These are phyloP conservation scores for Anisodus acutangulus DNA, from an alignment of 257 asterid genomes.

Conservation along the genomic window DNA sequence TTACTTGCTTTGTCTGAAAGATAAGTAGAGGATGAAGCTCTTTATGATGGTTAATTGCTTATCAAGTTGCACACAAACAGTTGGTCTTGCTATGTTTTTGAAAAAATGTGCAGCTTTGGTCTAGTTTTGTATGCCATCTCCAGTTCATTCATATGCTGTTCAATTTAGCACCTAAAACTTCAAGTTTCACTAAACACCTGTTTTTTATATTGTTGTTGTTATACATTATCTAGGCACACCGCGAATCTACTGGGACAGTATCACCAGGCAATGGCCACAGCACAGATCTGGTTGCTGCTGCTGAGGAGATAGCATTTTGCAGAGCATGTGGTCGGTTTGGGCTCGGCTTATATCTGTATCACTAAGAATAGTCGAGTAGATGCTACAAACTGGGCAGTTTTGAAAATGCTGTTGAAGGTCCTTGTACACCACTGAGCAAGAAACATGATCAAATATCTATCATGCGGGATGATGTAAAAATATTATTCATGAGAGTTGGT, in stretches of 20 bases:
- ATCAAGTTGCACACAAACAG: too few relatives aligned
- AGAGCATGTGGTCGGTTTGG: conserved; percentile 94
- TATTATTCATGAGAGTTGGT: conserved; percentile 19
- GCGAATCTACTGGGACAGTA: conserved; percentile 92
- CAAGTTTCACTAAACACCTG: neutral
- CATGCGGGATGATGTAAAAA: conserved; percentile 7
- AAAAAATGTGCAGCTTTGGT: neutral
- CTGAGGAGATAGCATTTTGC: conserved; percentile 96
- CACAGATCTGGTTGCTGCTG: conserved; percentile 80
- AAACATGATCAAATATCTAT: neutral
- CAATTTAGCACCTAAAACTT: neutral
- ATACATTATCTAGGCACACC: conserved; percentile 67
- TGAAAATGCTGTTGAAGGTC: conserved; percentile 25
- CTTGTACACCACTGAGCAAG: conserved; percentile 21
- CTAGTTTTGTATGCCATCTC: neutral
- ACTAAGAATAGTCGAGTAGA: conserved; percentile 50
- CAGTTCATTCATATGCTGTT: neutral
- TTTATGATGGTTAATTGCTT: neutral
- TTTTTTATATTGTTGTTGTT: neutral
- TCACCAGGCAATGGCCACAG: conserved; percentile 42
- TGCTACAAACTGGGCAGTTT: conserved; percentile 21
- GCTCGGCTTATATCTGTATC: conserved; percentile 91
- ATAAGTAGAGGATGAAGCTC: neutral
- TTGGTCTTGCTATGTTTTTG: neutral
- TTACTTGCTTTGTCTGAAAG: neutral